These are phyloP conservation scores for Flaveria ramosissima DNA, from an alignment of 129 eudicot genomes.

Conservation along the genomic window DNA sequence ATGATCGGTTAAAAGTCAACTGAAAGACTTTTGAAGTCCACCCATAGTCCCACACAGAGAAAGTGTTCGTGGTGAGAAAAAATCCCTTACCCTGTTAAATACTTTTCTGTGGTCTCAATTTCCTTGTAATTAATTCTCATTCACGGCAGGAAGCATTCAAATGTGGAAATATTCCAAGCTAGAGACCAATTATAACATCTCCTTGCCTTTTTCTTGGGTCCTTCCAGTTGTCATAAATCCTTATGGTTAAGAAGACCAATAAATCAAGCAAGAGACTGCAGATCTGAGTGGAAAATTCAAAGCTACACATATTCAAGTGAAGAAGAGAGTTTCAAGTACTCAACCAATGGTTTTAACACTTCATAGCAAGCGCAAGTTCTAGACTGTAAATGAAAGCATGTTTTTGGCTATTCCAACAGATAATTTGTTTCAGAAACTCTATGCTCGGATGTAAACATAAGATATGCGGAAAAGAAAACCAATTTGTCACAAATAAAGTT, in stretches of 20 bases:
- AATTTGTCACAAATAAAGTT: neutral
- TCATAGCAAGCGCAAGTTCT: neutral
- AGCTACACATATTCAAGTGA: neutral
- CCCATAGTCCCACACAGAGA: neutral
- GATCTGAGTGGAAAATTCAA: neutral
- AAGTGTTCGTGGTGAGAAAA: neutral
- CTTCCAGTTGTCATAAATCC: neutral
- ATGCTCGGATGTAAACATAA: neutral
- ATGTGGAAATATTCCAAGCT: neutral
- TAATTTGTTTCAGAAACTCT: too few relatives aligned
- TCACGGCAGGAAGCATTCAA: neutral
- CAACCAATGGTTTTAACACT: too few relatives aligned
- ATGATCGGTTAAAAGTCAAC: neutral
- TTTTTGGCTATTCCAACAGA: neutral
- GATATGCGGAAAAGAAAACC: neutral
- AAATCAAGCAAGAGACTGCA: conserved; percentile 1
- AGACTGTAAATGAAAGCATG: neutral
- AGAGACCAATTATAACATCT: neutral
- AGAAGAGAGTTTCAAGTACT: too few relatives aligned
- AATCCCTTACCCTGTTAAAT: neutral
- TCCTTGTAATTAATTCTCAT: neutral
- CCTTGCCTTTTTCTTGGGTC: neutral
- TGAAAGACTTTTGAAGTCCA: neutral
- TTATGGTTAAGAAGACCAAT: too few relatives aligned
- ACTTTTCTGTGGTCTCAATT: too few relatives aligned